Base-by-base conservation (phyloP, 73 alveolate species). In the Tetrahymena thermophila region DNA sequence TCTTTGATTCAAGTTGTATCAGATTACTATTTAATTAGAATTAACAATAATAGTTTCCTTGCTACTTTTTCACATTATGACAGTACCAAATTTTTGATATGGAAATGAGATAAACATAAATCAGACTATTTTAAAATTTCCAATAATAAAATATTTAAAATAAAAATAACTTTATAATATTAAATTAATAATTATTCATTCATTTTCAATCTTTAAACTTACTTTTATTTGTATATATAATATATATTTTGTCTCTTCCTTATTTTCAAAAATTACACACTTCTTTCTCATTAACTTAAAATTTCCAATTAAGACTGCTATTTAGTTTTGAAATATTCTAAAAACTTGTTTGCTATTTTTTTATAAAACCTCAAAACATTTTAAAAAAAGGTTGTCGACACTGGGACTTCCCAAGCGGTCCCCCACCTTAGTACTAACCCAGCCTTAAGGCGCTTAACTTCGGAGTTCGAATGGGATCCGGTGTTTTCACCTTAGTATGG, bases 381-480 rank as follows among this genome's bases (percentile, higher is more conserved):
- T 4, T 4, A 37, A 37, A 37, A 37, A 37, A 37, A 37, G 42
- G 42, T 37, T 37, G 42, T 37, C 42, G 42, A 37, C 42, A 37
- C 42, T 37, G 42, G 96, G 96, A 94, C 96, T 94, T 94, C 97
- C 97, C 97, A 95, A 95, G 97, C 97, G 97, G 97, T 95, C 97
- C 97, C 97, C 97, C 97, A 95, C 97, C 97, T 98, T 99, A 98
- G 99, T 98, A 98, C 99, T 98, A 98, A 97, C 99, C 99, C 94
- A 98, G 99, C 99, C 99, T 98, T 98, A 98, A 96, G 98, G 99
- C 99, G 99, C 99, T 98, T 98, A 98, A 98, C 99, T 98, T 98
- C 99, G 99, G 99, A 98, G 99, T 98, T 98, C 99, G 99, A 99
- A 98, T 97, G 99, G 99, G 99, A 98, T 98, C 99, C 99, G 99